These are phyloP conservation scores for Zanthoxylum bungeanum DNA, from an alignment of 345 rosid species.

Conservation along the genomic window DNA sequence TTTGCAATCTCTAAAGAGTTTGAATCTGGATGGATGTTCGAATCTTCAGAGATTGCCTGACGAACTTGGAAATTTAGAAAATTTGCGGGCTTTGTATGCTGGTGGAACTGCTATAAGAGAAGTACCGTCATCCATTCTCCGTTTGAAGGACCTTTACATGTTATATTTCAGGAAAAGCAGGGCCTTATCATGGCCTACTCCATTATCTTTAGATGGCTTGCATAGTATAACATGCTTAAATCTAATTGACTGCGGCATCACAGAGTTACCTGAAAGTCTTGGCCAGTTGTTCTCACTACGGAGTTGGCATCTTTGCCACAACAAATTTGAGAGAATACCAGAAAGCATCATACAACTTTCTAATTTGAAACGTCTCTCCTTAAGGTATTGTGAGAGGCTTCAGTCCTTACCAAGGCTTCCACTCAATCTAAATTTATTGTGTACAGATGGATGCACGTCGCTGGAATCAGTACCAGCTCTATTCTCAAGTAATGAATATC, in stretches of 20 bases:
- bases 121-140: neutral
- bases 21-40: too few relatives aligned
- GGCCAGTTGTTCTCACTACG: neutral
- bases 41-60: too few relatives aligned
- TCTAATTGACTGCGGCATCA: neutral
- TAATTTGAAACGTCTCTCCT: neutral
- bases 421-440: too few relatives aligned
- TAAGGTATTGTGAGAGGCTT: neutral
- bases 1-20: too few relatives aligned
- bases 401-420: constrained; percentile 12
- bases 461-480: too few relatives aligned
- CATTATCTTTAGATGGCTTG: too few relatives aligned
- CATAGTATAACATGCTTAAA: neutral
- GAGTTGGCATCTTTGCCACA: neutral
- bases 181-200: neutral
- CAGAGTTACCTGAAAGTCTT: neutral
- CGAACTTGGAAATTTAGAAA: too few relatives aligned
- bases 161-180: too few relatives aligned
- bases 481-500: too few relatives aligned
- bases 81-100: too few relatives aligned
- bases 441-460: too few relatives aligned
- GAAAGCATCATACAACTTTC: neutral
- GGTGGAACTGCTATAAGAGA: neutral
- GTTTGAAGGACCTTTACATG: too few relatives aligned
- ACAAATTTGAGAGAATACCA: neutral